A percentile compares a stretch with the other conserved stretches of the same genome.
Conservation (phyloP, 208 protist genomes). For the Histomonas meleagridis region DNA sequence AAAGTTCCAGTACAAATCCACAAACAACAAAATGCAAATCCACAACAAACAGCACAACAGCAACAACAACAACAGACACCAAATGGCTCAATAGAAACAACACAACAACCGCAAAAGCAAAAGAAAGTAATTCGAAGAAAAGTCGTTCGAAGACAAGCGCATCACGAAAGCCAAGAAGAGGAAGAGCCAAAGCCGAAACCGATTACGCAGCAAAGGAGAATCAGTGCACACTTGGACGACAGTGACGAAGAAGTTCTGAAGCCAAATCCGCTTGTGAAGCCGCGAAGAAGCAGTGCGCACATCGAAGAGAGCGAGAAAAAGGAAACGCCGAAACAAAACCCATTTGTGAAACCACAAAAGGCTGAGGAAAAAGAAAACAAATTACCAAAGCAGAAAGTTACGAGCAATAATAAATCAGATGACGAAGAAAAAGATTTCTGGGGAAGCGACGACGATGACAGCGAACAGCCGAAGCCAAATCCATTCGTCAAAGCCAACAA, state of each 20-base stretch:
- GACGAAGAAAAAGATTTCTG: neutral
- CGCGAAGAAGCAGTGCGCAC: no score
- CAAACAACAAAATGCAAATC: no score
- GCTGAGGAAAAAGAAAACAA: neutral
- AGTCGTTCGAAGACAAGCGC: neutral
- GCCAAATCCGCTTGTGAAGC: neutral
- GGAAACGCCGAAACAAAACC: neutral
- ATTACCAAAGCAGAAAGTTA: neutral
- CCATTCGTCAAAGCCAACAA: neutral
- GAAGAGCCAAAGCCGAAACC: neutral
- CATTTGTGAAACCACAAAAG: neutral
- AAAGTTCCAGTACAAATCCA: neutral
- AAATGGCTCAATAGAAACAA: neutral
- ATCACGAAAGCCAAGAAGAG: neutral
- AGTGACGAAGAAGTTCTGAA: neutral
- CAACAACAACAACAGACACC: neutral
- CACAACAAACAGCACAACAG: neutral
- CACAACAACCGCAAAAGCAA: neutral
- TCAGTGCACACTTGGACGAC: neutral
- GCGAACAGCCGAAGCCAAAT: neutral
- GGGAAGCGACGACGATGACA: neutral
- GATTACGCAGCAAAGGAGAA: neutral
- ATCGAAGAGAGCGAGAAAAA: neutral
- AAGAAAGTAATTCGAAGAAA: neutral
- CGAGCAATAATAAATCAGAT: neutral